Base-by-base conservation (phyloP, 495 filamentous ascomycete genomes). In the Xanthoparmelia taractica region DNA sequence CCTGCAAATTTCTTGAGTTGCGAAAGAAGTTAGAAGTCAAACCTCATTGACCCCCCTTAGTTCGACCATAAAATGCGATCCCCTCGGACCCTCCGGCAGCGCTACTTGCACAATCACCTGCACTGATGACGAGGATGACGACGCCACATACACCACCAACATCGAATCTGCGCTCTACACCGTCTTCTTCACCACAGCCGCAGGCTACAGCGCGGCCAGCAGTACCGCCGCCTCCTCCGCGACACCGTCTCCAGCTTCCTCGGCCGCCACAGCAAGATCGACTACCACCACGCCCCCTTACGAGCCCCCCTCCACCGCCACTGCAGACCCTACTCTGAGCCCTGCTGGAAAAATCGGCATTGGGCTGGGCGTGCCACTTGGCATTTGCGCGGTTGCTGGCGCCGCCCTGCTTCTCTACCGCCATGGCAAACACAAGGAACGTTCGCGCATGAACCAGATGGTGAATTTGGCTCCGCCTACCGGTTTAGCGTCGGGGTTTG, bases 381-480 rank as follows among this genome's bases (percentile, higher is more conserved):
- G 50, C 50, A 29, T 29, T 0, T 31, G 50, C 17, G 50, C 29
- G 8, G 2, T 54, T 4, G 50, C 50, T 17, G 29, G 13, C 50
- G 10, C 33, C 29, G 50, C 50, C 6, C 17, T 17, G 5, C 29
- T 54, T 20, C 50, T 54, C 50, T 54, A 54, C 29, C 50, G 50
- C 5, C 50, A 54, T 29, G 50, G 29, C 50, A 54, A 33, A 11
- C 50, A 54, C 50, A 54, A 54, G 50, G 50, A 54, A 33, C 50
- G 50, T 12, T 54, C 50, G 0, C 50, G 50, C 29, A 10, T 54
- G 17, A 54, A 2, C 29, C 50, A 54, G 29, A 54, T 31, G 50
- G 50, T 27, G 1, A 54, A 54, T 25, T 4, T 54, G 29, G 27
- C 50, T 0, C 29, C 50, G 6, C 25, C 25, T 3, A n/a, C 10